Evolutionary conservation across 306 rosid species (phyloP), one percentile per base, ranked within the genome.

Genomic region (Quercus dentata): DNA sequence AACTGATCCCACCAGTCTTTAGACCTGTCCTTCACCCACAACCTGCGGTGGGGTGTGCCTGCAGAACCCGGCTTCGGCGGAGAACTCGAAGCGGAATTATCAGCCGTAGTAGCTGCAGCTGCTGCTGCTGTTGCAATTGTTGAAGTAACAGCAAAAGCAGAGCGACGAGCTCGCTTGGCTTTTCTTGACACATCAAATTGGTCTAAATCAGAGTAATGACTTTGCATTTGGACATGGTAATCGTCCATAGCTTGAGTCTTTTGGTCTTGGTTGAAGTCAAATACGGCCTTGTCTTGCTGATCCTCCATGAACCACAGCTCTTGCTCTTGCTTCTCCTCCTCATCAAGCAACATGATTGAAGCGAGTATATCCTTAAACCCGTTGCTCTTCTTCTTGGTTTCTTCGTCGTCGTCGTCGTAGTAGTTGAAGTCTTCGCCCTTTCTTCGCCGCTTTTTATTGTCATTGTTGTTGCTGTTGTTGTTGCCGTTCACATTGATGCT

Each of bases 11-110:
- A 94, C 97, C 97, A 94, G 44, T 87, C 97, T 56, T 87, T 90
- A 3, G 95, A 88, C 46, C 98, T 80, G 85, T 91, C 88, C 81
- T 94, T 94, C 30, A 94, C 98, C 98, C 97, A 94, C 27, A 94
- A 49, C 46, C 98, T 84, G 5, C 97, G 89, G 15, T 83, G 90
- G 19, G 80, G 46, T 38, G 46, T 38, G 11, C 88, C 21, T 76
- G 46, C 46, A 38, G 46, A 38, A 7, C 46, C 46, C 0, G 56
- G 13, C 4, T 8, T 61, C 15, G 54, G 15, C 0, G 54, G 15
- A 11, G 54, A 49, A 9, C 64, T 77, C 5, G 80, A 31, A 4
- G 52, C 68, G 21, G 20, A 71, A 57, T 62, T 56, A 17, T 20
- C 83, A 2, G 62, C 52, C 1, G 51, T 65, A 1, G 74, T 79